Percentiles rank a stretch among this genome's conserved stretches.
Evolutionary conservation across 2,329 filamentous ascomycete genomes (phyloP).

Genomic region (Sporothrix curviconia): DNA sequence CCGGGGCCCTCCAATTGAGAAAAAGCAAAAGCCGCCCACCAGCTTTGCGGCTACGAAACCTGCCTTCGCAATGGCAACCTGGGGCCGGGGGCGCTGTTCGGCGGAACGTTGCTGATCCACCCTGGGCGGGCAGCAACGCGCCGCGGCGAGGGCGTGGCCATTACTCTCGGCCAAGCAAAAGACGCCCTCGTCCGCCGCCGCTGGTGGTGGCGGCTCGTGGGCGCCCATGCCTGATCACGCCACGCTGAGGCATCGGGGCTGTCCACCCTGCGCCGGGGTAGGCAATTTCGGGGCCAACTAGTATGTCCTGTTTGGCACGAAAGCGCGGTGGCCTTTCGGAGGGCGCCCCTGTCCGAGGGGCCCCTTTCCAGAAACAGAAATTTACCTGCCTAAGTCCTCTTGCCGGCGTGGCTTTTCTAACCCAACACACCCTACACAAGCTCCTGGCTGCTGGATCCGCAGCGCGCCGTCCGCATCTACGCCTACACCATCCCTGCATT

Average conservation of each 20-base stretch:
- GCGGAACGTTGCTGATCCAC: constrained; percentile 51
- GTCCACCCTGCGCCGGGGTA: too few species aligned
- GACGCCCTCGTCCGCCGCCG: constrained; percentile 13
- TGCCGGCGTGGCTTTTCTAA: constrained; percentile 54
- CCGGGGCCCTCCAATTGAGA: constrained; percentile 56
- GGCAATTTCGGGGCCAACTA: too few species aligned
- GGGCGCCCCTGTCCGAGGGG: too few species aligned
- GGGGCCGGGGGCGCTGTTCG: constrained; percentile 58
- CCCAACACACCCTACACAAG: constrained; percentile 50
- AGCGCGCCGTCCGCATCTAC: constrained; percentile 54
- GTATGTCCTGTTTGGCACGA: too few species aligned
- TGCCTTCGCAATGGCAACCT: constrained; percentile 47
- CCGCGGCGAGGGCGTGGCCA: constrained; percentile 48
- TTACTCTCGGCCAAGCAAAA: constrained; percentile 32
- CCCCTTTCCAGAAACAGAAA: constrained; percentile 56
- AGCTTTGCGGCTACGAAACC: constrained; percentile 44
- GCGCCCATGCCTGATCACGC: too few species aligned
- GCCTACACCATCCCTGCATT: constrained; percentile 51
- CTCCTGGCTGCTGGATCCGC: constrained; percentile 49
- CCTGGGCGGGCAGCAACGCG: constrained; percentile 48
- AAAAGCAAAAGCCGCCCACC: constrained; percentile 50
- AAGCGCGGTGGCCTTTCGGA: too few species aligned
- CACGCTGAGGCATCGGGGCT: constrained; percentile 59
- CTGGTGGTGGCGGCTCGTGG: constrained; percentile 23
- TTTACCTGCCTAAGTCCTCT: constrained; percentile 51